These are phyloP conservation scores for Pulveroboletus sp. DNA, from an alignment of 768 basidiomycete species.

Conservation along the genomic window DNA sequence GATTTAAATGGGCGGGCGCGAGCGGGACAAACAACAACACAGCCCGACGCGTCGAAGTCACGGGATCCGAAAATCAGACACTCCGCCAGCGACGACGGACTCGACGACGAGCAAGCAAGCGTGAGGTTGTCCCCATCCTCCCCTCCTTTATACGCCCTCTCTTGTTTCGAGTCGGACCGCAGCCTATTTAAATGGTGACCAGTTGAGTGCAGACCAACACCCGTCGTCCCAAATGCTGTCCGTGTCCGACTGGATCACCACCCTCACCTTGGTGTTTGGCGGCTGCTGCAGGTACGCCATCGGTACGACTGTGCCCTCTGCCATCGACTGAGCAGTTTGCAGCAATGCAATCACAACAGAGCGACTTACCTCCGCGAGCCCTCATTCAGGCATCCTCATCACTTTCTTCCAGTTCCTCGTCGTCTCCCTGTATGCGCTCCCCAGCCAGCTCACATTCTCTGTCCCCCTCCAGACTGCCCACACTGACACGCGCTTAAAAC, in stretches of 20 bases:
- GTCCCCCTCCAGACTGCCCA: background rate
- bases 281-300: conserved; percentile 74
- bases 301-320: background rate
- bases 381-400: conserved; percentile 73
- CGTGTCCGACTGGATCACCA: conserved; percentile 48
- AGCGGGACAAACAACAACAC: conserved; percentile 13
- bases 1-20: conserved; percentile 8
- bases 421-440: conserved; percentile 71
- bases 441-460: conserved; percentile 45
- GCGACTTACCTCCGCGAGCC: conserved; percentile 62
- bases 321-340: background rate
- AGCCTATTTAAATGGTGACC: background rate
- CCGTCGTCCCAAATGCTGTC: conserved; percentile 10
- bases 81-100: background rate
- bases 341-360: conserved; percentile 81
- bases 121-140: background rate
- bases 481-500: background rate
- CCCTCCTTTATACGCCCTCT: background rate
- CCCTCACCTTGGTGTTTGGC: conserved; percentile 76
- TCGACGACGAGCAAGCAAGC: background rate
- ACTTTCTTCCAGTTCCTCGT: conserved; percentile 84
- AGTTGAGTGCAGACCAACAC: background rate
- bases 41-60: conserved; percentile 23
- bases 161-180: background rate
- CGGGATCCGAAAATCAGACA: conserved; percentile 25